phyloP scores from a whole-genome alignment of 139 green algal species.

The Tetraselmis striata region DNA sequence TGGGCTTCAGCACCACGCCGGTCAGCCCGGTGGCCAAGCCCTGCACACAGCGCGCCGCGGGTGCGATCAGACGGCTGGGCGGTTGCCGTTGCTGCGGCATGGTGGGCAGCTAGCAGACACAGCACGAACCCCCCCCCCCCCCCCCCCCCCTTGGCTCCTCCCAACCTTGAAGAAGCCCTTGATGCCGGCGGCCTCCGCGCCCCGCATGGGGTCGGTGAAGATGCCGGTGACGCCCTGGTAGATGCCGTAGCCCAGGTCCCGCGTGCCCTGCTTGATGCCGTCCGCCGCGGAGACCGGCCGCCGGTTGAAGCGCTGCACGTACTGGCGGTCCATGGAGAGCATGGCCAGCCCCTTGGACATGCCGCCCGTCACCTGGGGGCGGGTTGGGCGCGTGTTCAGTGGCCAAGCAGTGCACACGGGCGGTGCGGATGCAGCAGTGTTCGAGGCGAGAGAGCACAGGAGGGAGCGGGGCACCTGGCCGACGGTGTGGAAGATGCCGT shows the following conservation, averaged over 20 bases:
- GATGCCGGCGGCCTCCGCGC: constrained; percentile 27
- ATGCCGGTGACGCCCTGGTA: constrained; percentile 49
- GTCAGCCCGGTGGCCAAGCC: constrained; percentile 31
- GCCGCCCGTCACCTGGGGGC: constrained; percentile 24
- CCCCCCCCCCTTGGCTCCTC: too few species aligned
- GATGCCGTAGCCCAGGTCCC: constrained; percentile 35
- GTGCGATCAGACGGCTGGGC: too few species aligned
- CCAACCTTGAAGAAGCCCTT: constrained; percentile 26
- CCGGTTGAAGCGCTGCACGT: constrained; percentile 37
- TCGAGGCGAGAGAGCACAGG: too few species aligned
- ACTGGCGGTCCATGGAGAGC: constrained; percentile 49
- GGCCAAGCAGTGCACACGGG: too few species aligned
- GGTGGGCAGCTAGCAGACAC: too few species aligned
- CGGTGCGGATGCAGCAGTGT: too few species aligned
- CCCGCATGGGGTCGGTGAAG: constrained; percentile 33
- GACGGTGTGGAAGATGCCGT: constrained; percentile 40
- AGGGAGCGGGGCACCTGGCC: constrained; percentile 32
- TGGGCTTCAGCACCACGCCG: constrained; percentile 45
- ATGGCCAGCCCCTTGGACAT: constrained; percentile 37
- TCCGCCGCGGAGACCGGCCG: constrained; percentile 4
- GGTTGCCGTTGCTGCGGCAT: too few species aligned
- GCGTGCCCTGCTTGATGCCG: constrained; percentile 13
- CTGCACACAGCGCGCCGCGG: constrained; percentile 8
- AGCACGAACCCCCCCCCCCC: too few species aligned
- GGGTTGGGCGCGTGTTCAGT: too few species aligned